A percentile compares a stretch with the other conserved stretches of the same genome.
Conservation (phyloP, 164 flowering plant genomes). For the Buxus sempervirens region DNA sequence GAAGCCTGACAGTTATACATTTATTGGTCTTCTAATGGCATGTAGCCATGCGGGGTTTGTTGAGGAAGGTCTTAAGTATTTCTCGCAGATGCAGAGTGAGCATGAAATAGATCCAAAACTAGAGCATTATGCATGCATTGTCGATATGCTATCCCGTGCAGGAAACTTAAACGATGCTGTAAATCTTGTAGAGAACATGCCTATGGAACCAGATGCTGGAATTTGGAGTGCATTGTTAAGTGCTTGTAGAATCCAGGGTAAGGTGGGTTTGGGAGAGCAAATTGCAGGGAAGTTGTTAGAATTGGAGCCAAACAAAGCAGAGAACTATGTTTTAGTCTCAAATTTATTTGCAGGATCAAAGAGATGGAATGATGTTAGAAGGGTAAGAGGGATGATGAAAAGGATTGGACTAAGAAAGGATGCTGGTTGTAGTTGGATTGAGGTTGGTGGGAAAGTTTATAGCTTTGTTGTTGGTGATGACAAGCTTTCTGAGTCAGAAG, state of each 20-base stretch:
- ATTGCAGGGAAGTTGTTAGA: conserved; percentile 41
- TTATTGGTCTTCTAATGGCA: conserved; percentile 47
- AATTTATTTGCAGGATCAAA: conserved; percentile 57
- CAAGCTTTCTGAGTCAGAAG: conserved; percentile 21
- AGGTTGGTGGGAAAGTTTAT: conserved; percentile 45
- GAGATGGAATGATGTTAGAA: conserved; percentile 64
- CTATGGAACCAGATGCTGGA: conserved; percentile 50
- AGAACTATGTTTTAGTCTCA: conserved; percentile 41
- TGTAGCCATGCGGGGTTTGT: conserved; percentile 58
- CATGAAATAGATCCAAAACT: conserved; percentile 41
- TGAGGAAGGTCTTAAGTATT: conserved; percentile 35
- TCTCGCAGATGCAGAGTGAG: conserved; percentile 22
- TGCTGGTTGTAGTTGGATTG: conserved; percentile 69
- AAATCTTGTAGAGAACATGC: conserved; percentile 44
- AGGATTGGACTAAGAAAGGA: conserved; percentile 49
- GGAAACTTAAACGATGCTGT: conserved; percentile 50
- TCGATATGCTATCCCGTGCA: conserved; percentile 68
- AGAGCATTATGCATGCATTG: conserved; percentile 64
- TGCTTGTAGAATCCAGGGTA: conserved; percentile 47
- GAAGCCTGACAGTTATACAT: conserved; percentile 51
- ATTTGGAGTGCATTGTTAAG: conserved; percentile 65
- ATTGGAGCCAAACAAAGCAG: conserved; percentile 46
- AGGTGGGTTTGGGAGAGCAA: conserved; percentile 40
- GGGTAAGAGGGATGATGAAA: conserved; percentile 52
- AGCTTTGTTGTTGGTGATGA: conserved; percentile 44